Conservation (phyloP, 140 eudicot genomes). For the Bidens hawaiensis region DNA sequence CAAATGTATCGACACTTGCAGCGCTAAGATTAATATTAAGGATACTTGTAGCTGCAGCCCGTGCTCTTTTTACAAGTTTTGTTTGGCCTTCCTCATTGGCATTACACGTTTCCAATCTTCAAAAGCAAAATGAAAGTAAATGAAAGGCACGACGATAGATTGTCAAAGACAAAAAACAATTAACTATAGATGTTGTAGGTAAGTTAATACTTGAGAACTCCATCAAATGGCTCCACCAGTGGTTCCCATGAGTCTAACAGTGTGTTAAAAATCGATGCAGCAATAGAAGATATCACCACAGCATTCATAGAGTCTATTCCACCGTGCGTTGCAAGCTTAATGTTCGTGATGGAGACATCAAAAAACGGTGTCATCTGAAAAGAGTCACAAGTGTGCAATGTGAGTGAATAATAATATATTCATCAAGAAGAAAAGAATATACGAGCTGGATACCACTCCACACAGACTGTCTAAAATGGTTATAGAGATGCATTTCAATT, state of each 20-base stretch:
- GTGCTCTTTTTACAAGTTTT: conserved; percentile 59
- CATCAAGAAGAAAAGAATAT: not conserved
- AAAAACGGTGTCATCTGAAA: conserved; percentile 91
- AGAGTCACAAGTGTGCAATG: conserved; percentile 11
- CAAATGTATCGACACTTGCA: conserved; percentile 70
- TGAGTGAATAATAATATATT: conserved; percentile 4
- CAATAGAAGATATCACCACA: conserved; percentile 71
- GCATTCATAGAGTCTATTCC: conserved; percentile 81
- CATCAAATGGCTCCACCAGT: conserved; percentile 95
- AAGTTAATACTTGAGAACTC: conserved; percentile 72
- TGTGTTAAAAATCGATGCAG: conserved; percentile 88
- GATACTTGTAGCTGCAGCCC: conserved; percentile 81
- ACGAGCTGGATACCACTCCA: conserved; percentile 63
- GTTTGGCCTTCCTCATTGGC: conserved; percentile 44
- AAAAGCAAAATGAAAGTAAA: conserved; percentile 17
- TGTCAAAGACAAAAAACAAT: not conserved
- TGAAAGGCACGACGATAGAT: conserved; percentile 11
- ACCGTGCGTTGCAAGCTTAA: conserved; percentile 96
- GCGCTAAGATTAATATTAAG: conserved; percentile 81
- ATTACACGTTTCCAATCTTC: conserved; percentile 81
- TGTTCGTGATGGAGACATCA: conserved; percentile 75
- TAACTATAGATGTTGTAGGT: not conserved
- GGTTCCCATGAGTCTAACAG: conserved; percentile 98
- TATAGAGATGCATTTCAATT: conserved; percentile 71
- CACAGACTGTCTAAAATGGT: conserved; percentile 80